phyloP scores from a whole-genome alignment of 1,139 yeast genomes.

The Sugiyamaella grinbergsii region DNA sequence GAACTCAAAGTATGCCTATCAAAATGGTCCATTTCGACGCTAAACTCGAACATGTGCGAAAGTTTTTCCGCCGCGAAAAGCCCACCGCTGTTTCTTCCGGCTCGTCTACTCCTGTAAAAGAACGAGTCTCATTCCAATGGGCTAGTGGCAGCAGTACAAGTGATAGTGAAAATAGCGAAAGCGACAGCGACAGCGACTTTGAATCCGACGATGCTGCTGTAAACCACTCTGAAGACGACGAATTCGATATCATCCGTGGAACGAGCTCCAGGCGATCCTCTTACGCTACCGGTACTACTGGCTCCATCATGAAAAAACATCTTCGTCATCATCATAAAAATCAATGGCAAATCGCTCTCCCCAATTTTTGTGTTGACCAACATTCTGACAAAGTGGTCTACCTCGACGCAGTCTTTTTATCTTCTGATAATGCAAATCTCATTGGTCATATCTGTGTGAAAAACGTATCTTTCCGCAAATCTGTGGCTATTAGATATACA shows the following conservation, averaged over 20 bases:
- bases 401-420: slow-evolving; percentile 64
- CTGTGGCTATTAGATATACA: slow-evolving; percentile 64
- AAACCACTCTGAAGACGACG: slow-evolving; percentile 39
- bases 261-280: background rate
- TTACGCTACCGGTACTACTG: background rate
- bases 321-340: slow-evolving; percentile 15
- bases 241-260: slow-evolving; percentile 18
- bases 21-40: slow-evolving; percentile 82
- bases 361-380: slow-evolving; percentile 25
- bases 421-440: slow-evolving; percentile 58
- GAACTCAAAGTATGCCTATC: slow-evolving; percentile 70
- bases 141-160: slow-evolving; percentile 24
- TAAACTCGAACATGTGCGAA: slow-evolving; percentile 62
- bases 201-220: slow-evolving; percentile 38
- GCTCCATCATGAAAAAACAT: slow-evolving; percentile 4
- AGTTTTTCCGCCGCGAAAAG: slow-evolving; percentile 68
- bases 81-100: slow-evolving; percentile 74
- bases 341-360: slow-evolving; percentile 21
- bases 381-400: slow-evolving; percentile 49
- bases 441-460: slow-evolving; percentile 74
- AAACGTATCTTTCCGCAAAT: slow-evolving; percentile 66
- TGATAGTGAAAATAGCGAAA: slow-evolving; percentile 16
- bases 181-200: slow-evolving; percentile 3
- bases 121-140: slow-evolving; percentile 38
- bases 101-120: slow-evolving; percentile 54